Evolutionary conservation across 208 protist genomes (phyloP), one percentile per base, ranked within the genome.

Genomic region (Trypanosoma grayi): DNA sequence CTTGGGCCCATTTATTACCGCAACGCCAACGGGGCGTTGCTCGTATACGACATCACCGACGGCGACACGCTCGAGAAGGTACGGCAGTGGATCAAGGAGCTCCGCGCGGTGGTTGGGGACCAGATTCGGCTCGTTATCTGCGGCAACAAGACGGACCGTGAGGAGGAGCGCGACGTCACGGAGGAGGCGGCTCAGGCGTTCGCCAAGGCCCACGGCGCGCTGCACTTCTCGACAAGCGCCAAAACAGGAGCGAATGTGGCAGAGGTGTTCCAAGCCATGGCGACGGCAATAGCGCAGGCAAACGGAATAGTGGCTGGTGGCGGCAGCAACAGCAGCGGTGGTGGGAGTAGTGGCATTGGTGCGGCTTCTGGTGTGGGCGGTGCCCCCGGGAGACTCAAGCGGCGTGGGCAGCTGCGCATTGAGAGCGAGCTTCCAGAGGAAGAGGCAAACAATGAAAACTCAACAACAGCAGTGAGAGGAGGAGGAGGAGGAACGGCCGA

Each of bases 11-110:
- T 96, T 60, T 96, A 94, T 65, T 94, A 94, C 68, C 81, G 85
- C 46, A 82, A 90, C 59, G 79, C 83, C 0, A 63, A 87, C 34
- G 87, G 83, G 13, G 97, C 96, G 20, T 58, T 98, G 24, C 78
- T 98, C 0, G 96, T 98, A 13, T 99, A 98, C 66, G 97, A 99
- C 68, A 81, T 98, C 43, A 98, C 93, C 39, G 97, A 98, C 65
- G 78, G 75, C 18, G 86, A 97, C 61, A 95, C 92, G 8, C 95
- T 97, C 46, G 70, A 81, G 5, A 93, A 87, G 65, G 94, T 97
- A 46, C 93, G 95, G n/a, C 91, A 79, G 37, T 98, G 97, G 97
- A 91, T 98, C 28, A 93, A 94, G 56, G 97, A 98, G 74, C 80
- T 98, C 28, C 82, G 86, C 33, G 85, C 80, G 3, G 90, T 98